Evolutionary conservation across 2,329 filamentous ascomycete species (phyloP), one percentile per base, ranked within the genome.

Genomic region (Botryosphaeria dothidea): DNA sequence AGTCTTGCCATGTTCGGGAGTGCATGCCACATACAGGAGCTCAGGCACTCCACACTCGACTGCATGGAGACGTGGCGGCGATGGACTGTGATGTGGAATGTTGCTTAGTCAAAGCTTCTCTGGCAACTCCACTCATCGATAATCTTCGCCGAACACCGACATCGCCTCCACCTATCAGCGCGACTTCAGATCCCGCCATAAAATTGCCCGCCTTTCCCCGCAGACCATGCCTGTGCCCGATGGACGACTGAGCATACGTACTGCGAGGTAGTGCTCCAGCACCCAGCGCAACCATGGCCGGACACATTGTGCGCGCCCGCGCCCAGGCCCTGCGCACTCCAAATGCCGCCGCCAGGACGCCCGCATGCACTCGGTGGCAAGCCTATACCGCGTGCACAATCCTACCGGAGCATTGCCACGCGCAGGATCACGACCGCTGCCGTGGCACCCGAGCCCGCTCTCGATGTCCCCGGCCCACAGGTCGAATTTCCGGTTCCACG

Each of bases 231-330:
- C 27, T n/a, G 56, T 41, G 6, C 41, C 56, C 27, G 38, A 60
- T 60, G 56, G 56, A 34, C 56, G 41, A 45, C 38, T 46, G 21
- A 36, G n/a, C 41, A 34, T 13, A 43, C 13, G 17, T 17, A 45
- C 43, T 25, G 56, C 17, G 41, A 34, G 56, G 21, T 60, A 60
- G 41, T 17, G 56, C 25, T 29, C 56, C 48, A 7, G n/a, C 25
- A 9, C 51, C 15, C 36, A 46, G 27, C 23, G 17, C 38, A n/a
- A 56, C 38, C 36, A 64, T 64, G 61, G 61, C 48, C 23, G 61
- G 61, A 13, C 61, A 64, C 38, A 46, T 54, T 36, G 49, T 64
- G 49, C 61, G 61, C 48, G 49, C 48, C 31, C 61, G 61, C 61
- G 61, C 38, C 11, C 36, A 38, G 4, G 61, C 61, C 4, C 61